A percentile compares a stretch with the other conserved stretches of the same genome.
Conservation (phyloP, 2,329 filamentous ascomycete genomes). For the Exophiala aquamarina region DNA sequence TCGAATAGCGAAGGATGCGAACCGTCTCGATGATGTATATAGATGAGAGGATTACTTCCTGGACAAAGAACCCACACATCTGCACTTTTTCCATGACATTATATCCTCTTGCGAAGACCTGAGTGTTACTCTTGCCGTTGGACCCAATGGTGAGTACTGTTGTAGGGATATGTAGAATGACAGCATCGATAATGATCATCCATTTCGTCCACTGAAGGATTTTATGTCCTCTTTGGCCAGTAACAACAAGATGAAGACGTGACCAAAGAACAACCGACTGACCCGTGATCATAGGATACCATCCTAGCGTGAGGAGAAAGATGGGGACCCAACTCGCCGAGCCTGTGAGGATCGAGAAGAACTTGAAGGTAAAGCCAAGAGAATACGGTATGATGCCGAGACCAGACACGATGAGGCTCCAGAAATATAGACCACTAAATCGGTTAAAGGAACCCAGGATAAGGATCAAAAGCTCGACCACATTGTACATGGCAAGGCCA, state of each 20-base stretch:
- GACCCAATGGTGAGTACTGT: conserved; percentile 46
- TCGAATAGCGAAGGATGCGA: conserved; percentile 49
- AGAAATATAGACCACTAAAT: conserved; percentile 51
- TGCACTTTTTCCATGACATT: conserved; percentile 56
- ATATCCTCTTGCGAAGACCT: conserved; percentile 38
- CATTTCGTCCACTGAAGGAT: conserved; percentile 41
- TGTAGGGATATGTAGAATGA: conserved; percentile 46
- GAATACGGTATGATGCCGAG: conserved; percentile 47
- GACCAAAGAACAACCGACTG: conserved; percentile 52
- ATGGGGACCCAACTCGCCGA: conserved; percentile 37
- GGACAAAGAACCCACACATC: conserved; percentile 56
- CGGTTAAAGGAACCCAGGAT: conserved; percentile 50
- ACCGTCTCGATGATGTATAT: conserved; percentile 56
- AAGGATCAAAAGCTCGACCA: conserved; percentile 49
- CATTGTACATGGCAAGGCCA: conserved; percentile 51
- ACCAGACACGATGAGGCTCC: conserved; percentile 46
- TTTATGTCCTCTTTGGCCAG: conserved; percentile 33
- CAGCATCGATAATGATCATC: conserved; percentile 48
- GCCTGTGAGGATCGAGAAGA: conserved; percentile 39
- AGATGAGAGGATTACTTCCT: conserved; percentile 55
- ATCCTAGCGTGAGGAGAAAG: conserved; percentile 45
- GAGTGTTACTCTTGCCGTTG: conserved; percentile 30
- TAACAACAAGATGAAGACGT: conserved; percentile 48
- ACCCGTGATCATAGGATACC: conserved; percentile 50
- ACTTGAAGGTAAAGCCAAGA: conserved; percentile 49